A percentile compares a stretch with the other conserved stretches of the same genome.
These are phyloP conservation scores for Dryas drummondii DNA, from an alignment of 306 rosid species.

Conservation along the genomic window DNA sequence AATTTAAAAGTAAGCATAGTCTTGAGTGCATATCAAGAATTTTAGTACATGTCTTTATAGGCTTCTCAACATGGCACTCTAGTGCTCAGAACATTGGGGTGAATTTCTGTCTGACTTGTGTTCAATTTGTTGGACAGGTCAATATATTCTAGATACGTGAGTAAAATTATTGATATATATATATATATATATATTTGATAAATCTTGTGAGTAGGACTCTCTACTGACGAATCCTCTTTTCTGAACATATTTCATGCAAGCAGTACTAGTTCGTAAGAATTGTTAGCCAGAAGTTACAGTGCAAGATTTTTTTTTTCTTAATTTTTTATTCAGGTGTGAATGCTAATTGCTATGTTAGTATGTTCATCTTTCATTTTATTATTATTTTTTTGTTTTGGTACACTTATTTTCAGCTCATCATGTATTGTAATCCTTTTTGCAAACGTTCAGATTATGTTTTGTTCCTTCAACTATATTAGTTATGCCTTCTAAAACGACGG, in stretches of 20 bases:
- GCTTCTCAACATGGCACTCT: background rate
- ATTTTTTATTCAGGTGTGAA: background rate
- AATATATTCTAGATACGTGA: background rate
- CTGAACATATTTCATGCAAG: background rate
- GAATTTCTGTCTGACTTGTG: background rate
- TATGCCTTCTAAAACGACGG: slow-evolving; percentile 92
- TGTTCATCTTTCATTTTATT: background rate
- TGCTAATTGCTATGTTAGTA: slow-evolving; percentile 1
- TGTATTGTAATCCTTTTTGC: slow-evolving; percentile 14
- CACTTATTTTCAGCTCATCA: slow-evolving; percentile 5
- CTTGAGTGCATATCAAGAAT: background rate
- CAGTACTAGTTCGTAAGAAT: background rate
- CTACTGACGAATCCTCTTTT: background rate
- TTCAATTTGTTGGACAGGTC: background rate
- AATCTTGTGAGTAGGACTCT: background rate
- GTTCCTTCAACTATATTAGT: slow-evolving; percentile 65
- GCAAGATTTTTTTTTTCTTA: background rate
- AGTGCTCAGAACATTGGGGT: background rate
- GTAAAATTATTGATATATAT: no score
- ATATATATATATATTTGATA: background rate
- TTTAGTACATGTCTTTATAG: background rate
- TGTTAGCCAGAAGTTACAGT: background rate
- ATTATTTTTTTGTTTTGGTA: background rate
- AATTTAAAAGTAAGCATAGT: background rate
- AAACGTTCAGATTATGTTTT: slow-evolving; percentile 22